These are phyloP conservation scores for Xylariaceae sp. DNA, from an alignment of 2,329 filamentous ascomycete genomes.

Conservation along the genomic window DNA sequence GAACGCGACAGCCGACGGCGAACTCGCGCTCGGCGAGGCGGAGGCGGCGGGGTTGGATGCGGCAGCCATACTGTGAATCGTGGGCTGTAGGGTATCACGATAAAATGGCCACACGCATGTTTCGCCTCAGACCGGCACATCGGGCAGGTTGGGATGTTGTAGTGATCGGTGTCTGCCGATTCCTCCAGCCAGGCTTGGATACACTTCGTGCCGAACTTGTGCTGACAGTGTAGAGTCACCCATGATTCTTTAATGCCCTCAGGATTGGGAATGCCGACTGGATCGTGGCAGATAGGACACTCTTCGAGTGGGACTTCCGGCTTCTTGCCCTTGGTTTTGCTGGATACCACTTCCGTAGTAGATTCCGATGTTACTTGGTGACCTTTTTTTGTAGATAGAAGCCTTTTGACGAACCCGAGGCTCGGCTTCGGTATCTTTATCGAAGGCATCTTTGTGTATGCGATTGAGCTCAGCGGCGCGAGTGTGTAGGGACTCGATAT, in stretches of 20 bases:
- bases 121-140: constrained; percentile 36
- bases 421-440: constrained; percentile 20
- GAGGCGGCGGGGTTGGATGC: constrained; percentile 8
- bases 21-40: background rate
- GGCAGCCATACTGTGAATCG: constrained; percentile 5
- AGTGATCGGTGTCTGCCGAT: constrained; percentile 32
- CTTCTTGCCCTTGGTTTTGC: constrained; percentile 14
- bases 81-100: constrained; percentile 13
- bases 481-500: background rate
- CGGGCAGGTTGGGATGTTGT: constrained; percentile 34
- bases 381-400: constrained; percentile 13
- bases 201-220: constrained; percentile 41
- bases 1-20: constrained; percentile 13
- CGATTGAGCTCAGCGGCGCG: background rate
- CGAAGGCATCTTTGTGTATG: constrained; percentile 9
- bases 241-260: constrained; percentile 38
- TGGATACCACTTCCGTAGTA: constrained; percentile 1
- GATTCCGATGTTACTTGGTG: constrained; percentile 1
- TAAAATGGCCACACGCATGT: constrained; percentile 30
- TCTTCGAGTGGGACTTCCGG: constrained; percentile 22
- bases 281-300: constrained; percentile 43
- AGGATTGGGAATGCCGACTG: constrained; percentile 34
- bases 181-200: constrained; percentile 40
- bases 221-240: constrained; percentile 40
- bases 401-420: constrained; percentile 26